Conservation (phyloP, 352 stramenopile species). For the Phytophthora vignae region DNA sequence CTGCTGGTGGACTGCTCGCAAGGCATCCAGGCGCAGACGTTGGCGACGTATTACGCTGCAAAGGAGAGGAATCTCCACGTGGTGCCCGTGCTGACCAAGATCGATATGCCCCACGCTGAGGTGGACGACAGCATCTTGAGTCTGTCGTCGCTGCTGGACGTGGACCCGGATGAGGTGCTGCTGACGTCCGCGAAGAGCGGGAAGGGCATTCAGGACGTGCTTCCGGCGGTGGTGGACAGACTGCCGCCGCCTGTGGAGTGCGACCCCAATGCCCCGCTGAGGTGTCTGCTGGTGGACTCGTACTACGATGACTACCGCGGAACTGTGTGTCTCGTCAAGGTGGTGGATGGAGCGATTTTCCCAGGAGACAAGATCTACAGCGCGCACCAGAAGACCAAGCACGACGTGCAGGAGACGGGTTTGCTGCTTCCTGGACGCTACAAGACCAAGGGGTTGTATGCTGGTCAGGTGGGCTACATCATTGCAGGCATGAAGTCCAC, state of each 20-base stretch:
- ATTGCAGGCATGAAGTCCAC: conserved; percentile 98
- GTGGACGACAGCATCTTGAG: conserved; percentile 89
- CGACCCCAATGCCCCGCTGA: conserved; percentile 71
- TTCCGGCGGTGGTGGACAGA: conserved; percentile 83
- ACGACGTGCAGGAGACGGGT: conserved; percentile 97
- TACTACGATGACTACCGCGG: conserved; percentile 97
- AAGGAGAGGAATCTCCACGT: conserved; percentile 97
- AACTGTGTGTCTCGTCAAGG: conserved; percentile 96
- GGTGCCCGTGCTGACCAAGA: conserved; percentile 97
- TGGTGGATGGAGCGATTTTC: conserved; percentile 92
- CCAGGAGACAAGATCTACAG: conserved; percentile 84
- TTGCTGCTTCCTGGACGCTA: conserved; percentile 91
- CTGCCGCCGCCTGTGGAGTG: conserved; percentile 74
- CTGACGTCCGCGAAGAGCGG: conserved; percentile 96
- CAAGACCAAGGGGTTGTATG: conserved; percentile 84
- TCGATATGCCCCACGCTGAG: conserved; percentile 97
- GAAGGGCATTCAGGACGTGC: conserved; percentile 87
- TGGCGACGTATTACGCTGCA: conserved; percentile 96
- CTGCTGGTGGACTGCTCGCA: conserved; percentile 98
- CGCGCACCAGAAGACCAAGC: conserved; percentile 85
- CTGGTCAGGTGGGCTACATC: conserved; percentile 97
- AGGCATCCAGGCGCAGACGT: conserved; percentile 98
- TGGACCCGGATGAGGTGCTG: conserved; percentile 96
- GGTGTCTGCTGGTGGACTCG: conserved; percentile 96
- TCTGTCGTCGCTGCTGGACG: conserved; percentile 78